Percentiles rank a stretch among this genome's conserved stretches.
phyloP scores from a whole-genome alignment of 2,329 filamentous ascomycete species.

The Microdochium paspali region DNA sequence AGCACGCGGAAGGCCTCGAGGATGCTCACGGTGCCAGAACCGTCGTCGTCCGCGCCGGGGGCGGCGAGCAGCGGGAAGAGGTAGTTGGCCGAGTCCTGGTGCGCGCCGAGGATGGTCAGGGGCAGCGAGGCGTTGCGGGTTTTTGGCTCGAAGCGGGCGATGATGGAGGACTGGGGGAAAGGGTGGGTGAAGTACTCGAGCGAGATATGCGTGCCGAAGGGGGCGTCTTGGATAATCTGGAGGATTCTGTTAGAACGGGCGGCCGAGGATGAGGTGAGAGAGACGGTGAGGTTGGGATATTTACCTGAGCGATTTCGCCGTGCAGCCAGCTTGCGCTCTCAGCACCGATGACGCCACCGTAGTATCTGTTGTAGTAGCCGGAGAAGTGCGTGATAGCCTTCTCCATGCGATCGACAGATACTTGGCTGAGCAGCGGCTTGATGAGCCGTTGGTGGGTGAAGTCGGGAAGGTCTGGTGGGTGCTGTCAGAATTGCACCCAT shows the following conservation, averaged over 20 bases:
- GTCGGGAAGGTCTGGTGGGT: conserved; percentile 19
- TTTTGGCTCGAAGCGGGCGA: conserved; percentile 50
- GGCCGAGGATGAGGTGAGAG: neutral
- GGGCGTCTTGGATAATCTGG: conserved; percentile 20
- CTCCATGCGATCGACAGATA: conserved; percentile 56
- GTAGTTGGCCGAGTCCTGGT: conserved; percentile 68
- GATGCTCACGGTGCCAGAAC: conserved; percentile 64
- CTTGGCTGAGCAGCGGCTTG: conserved; percentile 42
- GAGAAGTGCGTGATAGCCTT: conserved; percentile 54
- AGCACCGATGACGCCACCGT: conserved; percentile 23
- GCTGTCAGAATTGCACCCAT: neutral
- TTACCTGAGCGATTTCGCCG: conserved; percentile 21
- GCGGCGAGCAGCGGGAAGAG: conserved; percentile 60
- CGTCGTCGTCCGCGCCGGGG: conserved; percentile 66
- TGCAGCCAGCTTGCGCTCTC: conserved; percentile 23
- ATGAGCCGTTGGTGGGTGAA: conserved; percentile 42
- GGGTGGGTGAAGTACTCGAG: conserved; percentile 49
- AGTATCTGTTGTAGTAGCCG: conserved; percentile 52
- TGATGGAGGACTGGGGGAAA: conserved; percentile 63
- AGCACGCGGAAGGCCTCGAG: conserved; percentile 62
- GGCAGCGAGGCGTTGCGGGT: conserved; percentile 21
- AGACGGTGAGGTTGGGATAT: neutral
- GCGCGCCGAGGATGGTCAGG: conserved; percentile 52
- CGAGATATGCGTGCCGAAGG: conserved; percentile 25
- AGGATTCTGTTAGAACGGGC: neutral